Conservation (phyloP, 768 basidiomycete species). For the Termitomyces sp. region DNA sequence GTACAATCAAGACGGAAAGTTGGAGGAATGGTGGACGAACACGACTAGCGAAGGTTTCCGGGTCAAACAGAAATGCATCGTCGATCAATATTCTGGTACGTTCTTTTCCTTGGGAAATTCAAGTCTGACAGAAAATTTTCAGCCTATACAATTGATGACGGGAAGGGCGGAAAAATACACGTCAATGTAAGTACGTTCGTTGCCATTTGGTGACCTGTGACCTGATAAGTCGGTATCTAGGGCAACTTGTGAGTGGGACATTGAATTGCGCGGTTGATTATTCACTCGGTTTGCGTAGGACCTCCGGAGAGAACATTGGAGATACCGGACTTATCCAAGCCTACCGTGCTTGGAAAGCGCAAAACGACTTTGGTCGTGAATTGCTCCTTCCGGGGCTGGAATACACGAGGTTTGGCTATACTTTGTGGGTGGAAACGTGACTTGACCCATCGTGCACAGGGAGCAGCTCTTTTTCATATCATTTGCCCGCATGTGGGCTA, state of each 20-base stretch:
- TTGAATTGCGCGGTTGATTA: not conserved
- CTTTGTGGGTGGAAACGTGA: not conserved
- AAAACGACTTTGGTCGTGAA: conserved; percentile 58
- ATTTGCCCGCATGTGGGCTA: conserved; percentile 85
- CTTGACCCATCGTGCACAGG: conserved; percentile 27
- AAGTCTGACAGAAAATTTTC: not conserved
- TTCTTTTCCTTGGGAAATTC: not conserved
- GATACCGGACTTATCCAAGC: conserved; percentile 83
- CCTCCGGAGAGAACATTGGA: conserved; percentile 89
- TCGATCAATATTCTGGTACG: conserved; percentile 83
- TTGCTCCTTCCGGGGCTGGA: conserved; percentile 77
- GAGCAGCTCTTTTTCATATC: conserved; percentile 95
- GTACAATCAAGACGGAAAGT: conserved; percentile 85
- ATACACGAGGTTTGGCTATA: conserved; percentile 51
- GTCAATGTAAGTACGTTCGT: conserved; percentile 61
- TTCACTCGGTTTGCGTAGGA: conserved; percentile 38
- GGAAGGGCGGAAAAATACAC: conserved; percentile 75
- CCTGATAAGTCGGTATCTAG: conserved; percentile 26
- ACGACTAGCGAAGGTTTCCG: conserved; percentile 80
- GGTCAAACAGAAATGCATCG: conserved; percentile 78
- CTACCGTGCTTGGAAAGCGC: conserved; percentile 86
- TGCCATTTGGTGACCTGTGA: not conserved
- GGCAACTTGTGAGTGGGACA: conserved; percentile 58
- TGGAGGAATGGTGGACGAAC: conserved; percentile 93
- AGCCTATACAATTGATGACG: conserved; percentile 83